Evolutionary conservation across 129 eudicot genomes (phyloP), one percentile per base, ranked within the genome.

Genomic region (Flaveria brownii): DNA sequence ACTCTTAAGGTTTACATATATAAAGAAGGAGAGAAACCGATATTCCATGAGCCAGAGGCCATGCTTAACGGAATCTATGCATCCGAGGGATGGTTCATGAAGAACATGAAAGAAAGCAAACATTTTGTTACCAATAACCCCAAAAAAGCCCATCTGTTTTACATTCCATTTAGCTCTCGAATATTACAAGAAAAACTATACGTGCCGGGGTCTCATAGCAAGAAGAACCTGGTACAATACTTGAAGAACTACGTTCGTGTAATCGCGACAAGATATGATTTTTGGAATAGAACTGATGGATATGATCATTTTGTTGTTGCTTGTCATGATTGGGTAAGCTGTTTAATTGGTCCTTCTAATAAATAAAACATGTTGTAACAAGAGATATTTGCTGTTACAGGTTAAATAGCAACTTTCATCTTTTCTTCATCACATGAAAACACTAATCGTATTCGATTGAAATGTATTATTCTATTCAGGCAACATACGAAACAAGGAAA

Each of bases 81-180:
- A 56, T 73, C 77, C 1, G 77, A 73, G 23, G 77, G 68, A 2
- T 73, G 77, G 68, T 73, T 73, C 68, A 73, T 73, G 77, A 73
- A 41, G 68, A 15, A 73, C 39, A 73, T 56, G 55, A 17, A 56
- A 73, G 55, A 73, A 41, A 73, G 15, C 52, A 73, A 12, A 57
- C 68, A 41, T 72, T 72, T 72, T 72, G 36, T 17, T 72, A 72
- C 76, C 36, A 16, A 18, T 11, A 36, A 72, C 49, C 76, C 66
- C 0, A 55, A 30, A 52, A 17, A 72, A 72, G 39, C 76, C 76
- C 76, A 72, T 54, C 17, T 72, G 1, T 72, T 54, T 72, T 72
- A 55, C 65, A 72, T 72, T 55, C 76, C 76, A 0, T 72, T 72
- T 54, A 72, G 76, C n/a, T 72, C 76, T 33, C 63, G 26, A 54